Conservation (phyloP, 2,329 filamentous ascomycete species). For the Trichophyton rubrum region DNA sequence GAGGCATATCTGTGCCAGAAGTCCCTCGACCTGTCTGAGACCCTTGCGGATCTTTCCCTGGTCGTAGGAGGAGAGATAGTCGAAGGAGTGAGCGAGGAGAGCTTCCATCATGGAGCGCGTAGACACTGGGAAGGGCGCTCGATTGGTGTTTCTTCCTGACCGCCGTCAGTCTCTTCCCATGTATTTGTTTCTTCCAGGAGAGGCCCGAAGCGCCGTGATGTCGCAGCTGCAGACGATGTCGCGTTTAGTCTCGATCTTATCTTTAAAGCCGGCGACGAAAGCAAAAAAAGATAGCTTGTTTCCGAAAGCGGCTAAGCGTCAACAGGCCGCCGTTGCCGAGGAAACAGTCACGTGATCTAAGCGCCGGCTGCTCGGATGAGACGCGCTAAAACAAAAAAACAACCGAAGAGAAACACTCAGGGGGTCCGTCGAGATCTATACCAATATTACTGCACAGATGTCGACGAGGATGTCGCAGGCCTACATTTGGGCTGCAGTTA, state of each 20-base stretch:
- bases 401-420: not conserved
- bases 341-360: not conserved
- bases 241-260: not conserved
- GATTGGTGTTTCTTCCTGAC: not conserved
- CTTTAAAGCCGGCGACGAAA: not conserved
- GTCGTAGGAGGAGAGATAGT: constrained; percentile 90
- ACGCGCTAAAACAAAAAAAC: not conserved
- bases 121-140: not conserved
- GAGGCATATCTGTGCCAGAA: constrained; percentile 89
- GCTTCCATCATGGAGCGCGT: constrained; percentile 56
- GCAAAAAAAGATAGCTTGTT: not conserved
- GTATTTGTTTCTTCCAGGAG: too few species aligned
- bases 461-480: too few species aligned
- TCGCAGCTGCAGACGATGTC: not conserved
- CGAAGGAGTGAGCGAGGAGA: constrained; percentile 82
- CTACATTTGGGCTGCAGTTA: too few species aligned
- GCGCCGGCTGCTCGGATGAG: not conserved
- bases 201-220: too few species aligned
- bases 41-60: constrained; percentile 84
- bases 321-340: constrained; percentile 3
- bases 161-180: too few species aligned
- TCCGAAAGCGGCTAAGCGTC: constrained; percentile 3
- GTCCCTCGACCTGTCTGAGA: constrained; percentile 80
- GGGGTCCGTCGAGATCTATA: too few species aligned
- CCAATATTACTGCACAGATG: too few species aligned